Evolutionary conservation across 371 early-diverging fungal genomes (phyloP), one percentile per base, ranked within the genome.

Genomic region (Mortierella sp.): DNA sequence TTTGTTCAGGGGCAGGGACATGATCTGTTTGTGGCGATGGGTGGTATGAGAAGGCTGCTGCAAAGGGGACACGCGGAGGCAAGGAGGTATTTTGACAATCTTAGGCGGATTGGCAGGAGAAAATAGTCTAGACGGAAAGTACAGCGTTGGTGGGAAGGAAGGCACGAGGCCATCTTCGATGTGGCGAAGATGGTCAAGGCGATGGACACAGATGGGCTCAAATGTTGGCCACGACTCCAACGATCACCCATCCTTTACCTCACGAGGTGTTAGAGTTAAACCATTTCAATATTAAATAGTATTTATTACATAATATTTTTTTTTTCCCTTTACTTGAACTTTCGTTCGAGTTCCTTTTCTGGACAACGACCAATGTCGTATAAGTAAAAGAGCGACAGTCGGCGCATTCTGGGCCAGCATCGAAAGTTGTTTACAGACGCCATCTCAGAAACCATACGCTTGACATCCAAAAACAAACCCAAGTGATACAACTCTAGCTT

Each of bases 381-480:
- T 41, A 65, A 21, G 41, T 6, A 24, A 21, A 65, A 65, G 24
- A 65, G 65, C 18, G 65, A 65, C 21, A 65, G 65, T 65, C 65
- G 65, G 10, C 18, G 65, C 41, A 65, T 65, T 10, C 18, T 65
- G 35, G 38, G 24, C 65, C 35, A 63, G 63, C 35, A 63, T 21
- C 35, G 18, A 63, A 35, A 35, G 63, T 35, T 35, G 3, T 18
- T 38, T 8, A 21, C 18, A 35, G 65, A 35, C 6, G 2, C 38
- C 65, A 65, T 65, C 35, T 35, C 38, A 32, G 3, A 11, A 24
- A 65, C 65, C 38, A 21, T 35, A 41, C 65, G 65, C 18, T 65
- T 24, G 38, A 65, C 65, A 65, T 65, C 65, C 65, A 41, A 32
- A 65, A 65, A 65, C 65, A 65, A 16, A 24, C 65, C 65, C 38